A percentile compares a stretch with the other conserved stretches of the same genome.
These are phyloP conservation scores for Aspergillus phoenicis DNA, from an alignment of 2,329 filamentous ascomycete genomes.

Conservation along the genomic window DNA sequence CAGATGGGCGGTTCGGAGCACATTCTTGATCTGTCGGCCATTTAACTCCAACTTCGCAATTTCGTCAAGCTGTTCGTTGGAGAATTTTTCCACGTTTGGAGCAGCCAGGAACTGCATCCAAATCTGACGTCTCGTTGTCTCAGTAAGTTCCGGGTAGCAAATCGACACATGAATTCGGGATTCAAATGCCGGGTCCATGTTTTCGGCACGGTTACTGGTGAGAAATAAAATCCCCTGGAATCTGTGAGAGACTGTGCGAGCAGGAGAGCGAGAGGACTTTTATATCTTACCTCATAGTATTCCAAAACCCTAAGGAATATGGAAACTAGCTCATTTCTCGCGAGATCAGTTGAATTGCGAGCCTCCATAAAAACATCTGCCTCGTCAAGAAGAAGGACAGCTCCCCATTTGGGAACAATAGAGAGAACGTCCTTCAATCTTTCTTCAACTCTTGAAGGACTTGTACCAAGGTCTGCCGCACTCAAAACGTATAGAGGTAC, in stretches of 20 bases:
- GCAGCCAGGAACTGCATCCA: slow-evolving; percentile 50
- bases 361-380: slow-evolving; percentile 26
- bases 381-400: slow-evolving; percentile 53
- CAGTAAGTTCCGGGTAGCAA: slow-evolving; percentile 45
- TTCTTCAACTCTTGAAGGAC: slow-evolving; percentile 46
- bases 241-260: no score
- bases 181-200: slow-evolving; percentile 51
- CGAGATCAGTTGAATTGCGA: slow-evolving; percentile 43
- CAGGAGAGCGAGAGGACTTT: no score
- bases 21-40: slow-evolving; percentile 50
- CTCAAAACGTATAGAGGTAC: slow-evolving; percentile 55
- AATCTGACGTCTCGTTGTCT: slow-evolving; percentile 39
- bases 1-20: slow-evolving; percentile 47
- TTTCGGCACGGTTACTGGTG: slow-evolving; percentile 49
- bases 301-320: slow-evolving; percentile 36
- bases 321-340: slow-evolving; percentile 51
- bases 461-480: slow-evolving; percentile 52
- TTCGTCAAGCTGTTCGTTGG: slow-evolving; percentile 26
- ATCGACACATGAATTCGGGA: slow-evolving; percentile 47
- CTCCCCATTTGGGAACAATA: slow-evolving; percentile 55
- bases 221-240: slow-evolving; percentile 49
- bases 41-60: slow-evolving; percentile 30
- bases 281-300: slow-evolving; percentile 31
- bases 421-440: slow-evolving; percentile 51
- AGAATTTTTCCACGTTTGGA: slow-evolving; percentile 20